Base-by-base conservation (phyloP, 1,284 basidiomycete genomes). In the Phlebopus sp. region DNA sequence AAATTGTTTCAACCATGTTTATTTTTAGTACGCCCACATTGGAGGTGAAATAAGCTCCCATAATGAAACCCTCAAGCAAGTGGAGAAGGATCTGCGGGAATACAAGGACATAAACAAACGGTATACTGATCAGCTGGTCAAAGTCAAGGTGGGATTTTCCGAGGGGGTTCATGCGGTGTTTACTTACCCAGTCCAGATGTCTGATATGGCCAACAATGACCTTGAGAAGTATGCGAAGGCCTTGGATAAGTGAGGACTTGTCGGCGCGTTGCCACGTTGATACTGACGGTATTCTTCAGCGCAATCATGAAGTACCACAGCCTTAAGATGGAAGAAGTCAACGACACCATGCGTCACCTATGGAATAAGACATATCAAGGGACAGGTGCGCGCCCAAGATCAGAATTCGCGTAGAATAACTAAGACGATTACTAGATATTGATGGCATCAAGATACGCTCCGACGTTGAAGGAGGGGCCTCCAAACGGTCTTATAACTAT, bases 301-400 rank as follows among this genome's bases (percentile, higher is more conserved):
- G 96, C 94, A 37, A 98, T 99, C 69, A 94, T 99, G 89, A 91
- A 91, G 67, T 99, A 97, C 63, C 97, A 99, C 63, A 75, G 87
- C n/a, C 79, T 97, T 62, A 99, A 99, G 72, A 98, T 99, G 97
- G 92, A 94, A 67, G 97, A 99, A 75, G 95, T 99, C 62, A 99
- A 99, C 62, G 92, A 96, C 60, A 94, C 86, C 18, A 97, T 97
- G 82, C 85, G 88, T 49, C 90, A 93, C 63, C 70, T 99, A 2
- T 99, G 97, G 97, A 95, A 92, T 64, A 96, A 95, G 74, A 99
- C 96, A 1, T 99, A 99, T 69, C 96, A 99, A 66, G 97, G 97
- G 54, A 98, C 93, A 54, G 93, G 92, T 93, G 52, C 47, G 77
- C 58, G 19, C 18, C 34, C 21, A 37, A 27, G 39, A 42, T 30